Evolutionary conservation across 768 basidiomycete species (phyloP).

Genomic region (Tricholoma furcatifolium): DNA sequence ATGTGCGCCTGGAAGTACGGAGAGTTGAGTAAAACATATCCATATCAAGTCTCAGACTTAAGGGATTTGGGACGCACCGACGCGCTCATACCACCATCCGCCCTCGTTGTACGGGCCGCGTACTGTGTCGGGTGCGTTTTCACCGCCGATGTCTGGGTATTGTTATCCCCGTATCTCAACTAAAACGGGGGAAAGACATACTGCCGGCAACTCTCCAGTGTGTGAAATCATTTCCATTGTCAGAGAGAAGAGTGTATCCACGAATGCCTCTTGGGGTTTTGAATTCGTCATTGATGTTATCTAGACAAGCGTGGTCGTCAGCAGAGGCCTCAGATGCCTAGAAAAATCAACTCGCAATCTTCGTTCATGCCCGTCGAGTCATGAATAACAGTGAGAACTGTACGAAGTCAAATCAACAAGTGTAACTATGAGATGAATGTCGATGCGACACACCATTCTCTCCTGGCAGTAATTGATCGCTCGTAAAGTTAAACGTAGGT

Average conservation of each 20-base stretch:
- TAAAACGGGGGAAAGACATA: slow-evolving; percentile 16
- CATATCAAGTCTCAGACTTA: background rate
- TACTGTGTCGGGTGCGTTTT: slow-evolving; percentile 51
- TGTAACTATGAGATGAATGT: background rate
- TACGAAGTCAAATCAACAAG: background rate
- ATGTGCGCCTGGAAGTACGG: slow-evolving; percentile 42
- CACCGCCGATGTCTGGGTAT: slow-evolving; percentile 34
- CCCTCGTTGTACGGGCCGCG: slow-evolving; percentile 61
- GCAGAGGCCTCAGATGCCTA: background rate
- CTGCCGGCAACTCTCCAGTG: slow-evolving; percentile 42
- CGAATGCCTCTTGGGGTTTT: slow-evolving; percentile 70
- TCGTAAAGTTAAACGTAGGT: slow-evolving; percentile 32
- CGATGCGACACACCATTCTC: slow-evolving; percentile 24
- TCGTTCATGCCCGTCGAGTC: slow-evolving; percentile 37
- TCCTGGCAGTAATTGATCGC: slow-evolving; percentile 25
- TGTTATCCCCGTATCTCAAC: background rate
- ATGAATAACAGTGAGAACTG: slow-evolving; percentile 34
- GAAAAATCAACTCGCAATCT: slow-evolving; percentile 25
- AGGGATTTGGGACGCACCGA: slow-evolving; percentile 27
- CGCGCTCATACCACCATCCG: slow-evolving; percentile 53
- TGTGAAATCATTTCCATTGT: slow-evolving; percentile 27
- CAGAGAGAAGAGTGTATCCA: slow-evolving; percentile 51
- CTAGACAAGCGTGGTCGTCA: slow-evolving; percentile 10
- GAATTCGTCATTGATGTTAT: slow-evolving; percentile 35
- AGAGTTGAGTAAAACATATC: background rate